A percentile compares a stretch with the other conserved stretches of the same genome.
Evolutionary conservation across 176 grass and related monocot species (phyloP).

Genomic region (Cymbopogon citratus): DNA sequence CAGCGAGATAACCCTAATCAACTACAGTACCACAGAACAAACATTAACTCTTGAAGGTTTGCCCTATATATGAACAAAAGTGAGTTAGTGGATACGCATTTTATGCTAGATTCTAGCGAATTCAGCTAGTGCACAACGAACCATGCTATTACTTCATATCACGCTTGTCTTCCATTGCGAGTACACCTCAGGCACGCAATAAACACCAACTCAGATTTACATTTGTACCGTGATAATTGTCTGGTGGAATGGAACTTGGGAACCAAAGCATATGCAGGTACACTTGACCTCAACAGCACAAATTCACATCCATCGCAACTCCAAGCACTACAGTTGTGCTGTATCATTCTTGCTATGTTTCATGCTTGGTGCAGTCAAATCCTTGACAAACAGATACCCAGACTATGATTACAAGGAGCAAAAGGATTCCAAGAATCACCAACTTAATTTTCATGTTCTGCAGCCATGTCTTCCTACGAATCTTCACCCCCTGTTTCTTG

Average conservation of each 20-base stretch:
- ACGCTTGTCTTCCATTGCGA: constrained; percentile 13
- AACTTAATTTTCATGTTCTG: constrained; percentile 96
- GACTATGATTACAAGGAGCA: constrained; percentile 77
- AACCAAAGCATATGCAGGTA: not conserved
- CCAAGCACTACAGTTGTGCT: not conserved
- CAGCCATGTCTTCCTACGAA: constrained; percentile 89
- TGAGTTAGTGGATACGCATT: not conserved
- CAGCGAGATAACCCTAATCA: not conserved
- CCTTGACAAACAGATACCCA: constrained; percentile 94
- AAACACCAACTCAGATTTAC: constrained; percentile 30
- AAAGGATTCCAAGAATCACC: constrained; percentile 68
- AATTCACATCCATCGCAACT: not conserved
- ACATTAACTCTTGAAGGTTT: not conserved
- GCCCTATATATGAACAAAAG: not conserved
- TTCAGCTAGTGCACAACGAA: not conserved
- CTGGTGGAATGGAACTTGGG: not conserved
- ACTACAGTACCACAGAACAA: not conserved
- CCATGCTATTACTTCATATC: not conserved
- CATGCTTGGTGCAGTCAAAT: constrained; percentile 93
- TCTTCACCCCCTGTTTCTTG: constrained; percentile 77
- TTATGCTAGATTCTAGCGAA: not conserved
- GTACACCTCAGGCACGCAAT: not conserved
- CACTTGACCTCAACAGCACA: constrained; percentile 9
- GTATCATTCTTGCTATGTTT: constrained; percentile 18
- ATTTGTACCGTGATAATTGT: not conserved